phyloP scores from a whole-genome alignment of 2,329 filamentous ascomycete species.

The Grosmannia serpens region DNA sequence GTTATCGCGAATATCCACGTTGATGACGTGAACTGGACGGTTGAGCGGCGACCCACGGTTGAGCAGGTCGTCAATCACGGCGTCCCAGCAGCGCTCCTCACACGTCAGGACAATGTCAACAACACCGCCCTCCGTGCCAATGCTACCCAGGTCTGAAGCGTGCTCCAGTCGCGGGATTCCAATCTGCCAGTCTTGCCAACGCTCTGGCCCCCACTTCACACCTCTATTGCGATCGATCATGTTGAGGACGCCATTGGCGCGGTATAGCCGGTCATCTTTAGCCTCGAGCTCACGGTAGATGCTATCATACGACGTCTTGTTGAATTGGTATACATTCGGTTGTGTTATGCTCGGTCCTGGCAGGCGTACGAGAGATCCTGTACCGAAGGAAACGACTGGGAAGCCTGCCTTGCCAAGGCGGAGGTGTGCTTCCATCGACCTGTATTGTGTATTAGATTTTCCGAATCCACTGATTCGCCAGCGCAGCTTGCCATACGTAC shows the following conservation, averaged over 20 bases:
- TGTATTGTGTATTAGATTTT: slow-evolving; percentile 18
- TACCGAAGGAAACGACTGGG: slow-evolving; percentile 97
- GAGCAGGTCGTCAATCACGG: slow-evolving; percentile 86
- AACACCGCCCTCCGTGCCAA: slow-evolving; percentile 76
- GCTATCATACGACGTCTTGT: slow-evolving; percentile 85
- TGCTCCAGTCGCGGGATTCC: slow-evolving; percentile 74
- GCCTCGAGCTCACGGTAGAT: slow-evolving; percentile 85
- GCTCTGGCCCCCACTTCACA: slow-evolving; percentile 91
- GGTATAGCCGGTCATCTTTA: slow-evolving; percentile 82
- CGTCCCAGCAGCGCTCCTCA: slow-evolving; percentile 96
- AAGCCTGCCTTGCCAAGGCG: slow-evolving; percentile 76
- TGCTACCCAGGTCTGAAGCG: slow-evolving; percentile 60
- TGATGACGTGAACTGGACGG: slow-evolving; percentile 91
- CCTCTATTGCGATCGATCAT: slow-evolving; percentile 89
- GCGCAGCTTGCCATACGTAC: slow-evolving; percentile 30
- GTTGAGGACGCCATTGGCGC: slow-evolving; percentile 82
- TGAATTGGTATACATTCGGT: slow-evolving; percentile 97
- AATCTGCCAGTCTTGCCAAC: slow-evolving; percentile 95
- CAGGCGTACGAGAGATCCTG: slow-evolving; percentile 83
- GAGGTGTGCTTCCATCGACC: slow-evolving; percentile 98
- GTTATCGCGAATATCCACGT: slow-evolving; percentile 96
- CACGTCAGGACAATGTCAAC: slow-evolving; percentile 95
- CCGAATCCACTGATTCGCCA: not conserved
- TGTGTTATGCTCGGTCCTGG: slow-evolving; percentile 85
- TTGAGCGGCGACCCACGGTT: slow-evolving; percentile 79